Percentiles rank a stretch among this genome's conserved stretches.
phyloP scores from a whole-genome alignment of 192 early-diverging fungal genomes.

The Mortierella hygrophila region DNA sequence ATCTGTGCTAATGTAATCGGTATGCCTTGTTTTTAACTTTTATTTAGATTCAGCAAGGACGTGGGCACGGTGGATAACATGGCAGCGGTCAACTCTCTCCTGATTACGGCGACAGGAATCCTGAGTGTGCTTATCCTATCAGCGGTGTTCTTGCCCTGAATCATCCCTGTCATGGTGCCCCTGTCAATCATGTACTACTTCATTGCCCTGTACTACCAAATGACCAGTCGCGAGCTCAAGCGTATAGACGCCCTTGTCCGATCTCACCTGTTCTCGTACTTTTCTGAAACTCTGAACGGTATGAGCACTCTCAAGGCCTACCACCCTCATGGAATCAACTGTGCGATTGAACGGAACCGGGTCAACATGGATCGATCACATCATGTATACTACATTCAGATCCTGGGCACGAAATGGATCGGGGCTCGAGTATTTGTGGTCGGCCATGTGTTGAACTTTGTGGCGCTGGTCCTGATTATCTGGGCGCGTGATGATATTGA shows the following conservation, averaged over 20 bases:
- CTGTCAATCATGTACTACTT: slow-evolving; percentile 65
- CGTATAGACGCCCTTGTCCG: slow-evolving; percentile 71
- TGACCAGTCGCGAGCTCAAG: slow-evolving; percentile 73
- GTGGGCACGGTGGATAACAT: slow-evolving; percentile 82
- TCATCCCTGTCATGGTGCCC: slow-evolving; percentile 62
- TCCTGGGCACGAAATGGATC: slow-evolving; percentile 29
- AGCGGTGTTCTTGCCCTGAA: slow-evolving; percentile 56
- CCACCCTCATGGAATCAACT: slow-evolving; percentile 59
- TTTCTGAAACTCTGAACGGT: slow-evolving; percentile 72
- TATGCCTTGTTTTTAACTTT: not conserved
- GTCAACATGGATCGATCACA: slow-evolving; percentile 33
- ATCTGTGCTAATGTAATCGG: not conserved
- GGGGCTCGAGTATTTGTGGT: slow-evolving; percentile 9
- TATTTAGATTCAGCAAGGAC: slow-evolving; percentile 81
- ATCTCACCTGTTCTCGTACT: slow-evolving; percentile 70
- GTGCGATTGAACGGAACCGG: slow-evolving; percentile 33
- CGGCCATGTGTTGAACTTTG: slow-evolving; percentile 33
- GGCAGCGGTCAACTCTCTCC: slow-evolving; percentile 63
- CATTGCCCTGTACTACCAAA: slow-evolving; percentile 67
- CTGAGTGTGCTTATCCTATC: slow-evolving; percentile 71
- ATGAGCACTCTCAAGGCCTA: slow-evolving; percentile 76
- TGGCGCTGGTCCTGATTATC: slow-evolving; percentile 63
- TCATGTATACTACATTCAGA: slow-evolving; percentile 7
- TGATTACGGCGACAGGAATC: slow-evolving; percentile 63
- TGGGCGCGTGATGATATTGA: slow-evolving; percentile 63